These are phyloP conservation scores for Trapa incisa DNA, from an alignment of 345 rosid genomes.

Conservation along the genomic window DNA sequence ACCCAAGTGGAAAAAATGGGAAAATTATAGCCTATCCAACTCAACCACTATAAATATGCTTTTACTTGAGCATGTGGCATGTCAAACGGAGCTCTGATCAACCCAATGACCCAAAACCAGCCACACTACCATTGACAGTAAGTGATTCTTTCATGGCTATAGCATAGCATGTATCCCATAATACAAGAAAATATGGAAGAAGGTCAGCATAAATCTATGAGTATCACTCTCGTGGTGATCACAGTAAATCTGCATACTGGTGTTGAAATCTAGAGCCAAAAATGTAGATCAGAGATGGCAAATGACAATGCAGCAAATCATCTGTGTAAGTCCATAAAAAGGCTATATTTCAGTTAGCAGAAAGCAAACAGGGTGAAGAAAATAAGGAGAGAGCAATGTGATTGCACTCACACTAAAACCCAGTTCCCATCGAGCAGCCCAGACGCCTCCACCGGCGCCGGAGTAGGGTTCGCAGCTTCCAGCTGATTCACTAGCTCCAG, in stretches of 20 bases:
- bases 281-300: not conserved
- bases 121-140: not conserved
- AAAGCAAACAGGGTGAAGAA: too few relatives aligned
- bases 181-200: not conserved
- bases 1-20: not conserved
- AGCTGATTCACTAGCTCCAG: constrained; percentile 76
- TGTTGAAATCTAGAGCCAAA: too few relatives aligned
- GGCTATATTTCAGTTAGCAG: not conserved
- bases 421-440: constrained; percentile 76
- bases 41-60: not conserved
- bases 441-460: constrained; percentile 51
- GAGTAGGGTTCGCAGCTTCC: constrained; percentile 71
- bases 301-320: not conserved
- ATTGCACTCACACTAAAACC: constrained; percentile 70
- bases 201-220: not conserved
- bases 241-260: not conserved
- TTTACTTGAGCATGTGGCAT: constrained; percentile 1
- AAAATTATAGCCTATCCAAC: not conserved
- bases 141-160: not conserved
- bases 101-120: not conserved
- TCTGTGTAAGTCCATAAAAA: not conserved
- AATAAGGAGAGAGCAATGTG: not conserved
- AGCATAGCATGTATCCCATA: not conserved
- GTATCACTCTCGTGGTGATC: not conserved
- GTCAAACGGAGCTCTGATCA: not conserved